A percentile compares a stretch with the other conserved stretches of the same genome.
Conservation (phyloP, 345 rosid species). For the Aquilaria yunnanensis region DNA sequence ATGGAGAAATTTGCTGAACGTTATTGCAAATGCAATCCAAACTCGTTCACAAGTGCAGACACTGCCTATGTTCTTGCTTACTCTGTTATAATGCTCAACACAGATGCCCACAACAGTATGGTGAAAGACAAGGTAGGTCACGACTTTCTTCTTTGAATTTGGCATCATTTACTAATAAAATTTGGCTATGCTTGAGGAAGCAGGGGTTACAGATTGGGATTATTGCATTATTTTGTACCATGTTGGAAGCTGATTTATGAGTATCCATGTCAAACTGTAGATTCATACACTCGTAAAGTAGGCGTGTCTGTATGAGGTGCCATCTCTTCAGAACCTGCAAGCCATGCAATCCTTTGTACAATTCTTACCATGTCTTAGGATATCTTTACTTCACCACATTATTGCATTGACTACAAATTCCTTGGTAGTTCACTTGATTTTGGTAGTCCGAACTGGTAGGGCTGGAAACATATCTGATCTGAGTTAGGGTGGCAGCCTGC, state of each 20-base stretch:
- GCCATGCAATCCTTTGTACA: no score
- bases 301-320: no score
- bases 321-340: no score
- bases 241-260: neutral
- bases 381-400: no score
- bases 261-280: neutral
- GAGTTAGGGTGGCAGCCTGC: no score
- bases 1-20: slow-evolving; percentile 99
- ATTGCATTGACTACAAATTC: no score
- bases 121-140: slow-evolving; percentile 74
- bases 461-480: no score
- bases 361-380: no score
- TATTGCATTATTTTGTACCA: neutral
- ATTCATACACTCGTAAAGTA: no score
- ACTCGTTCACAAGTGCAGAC: slow-evolving; percentile 89
- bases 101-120: slow-evolving; percentile 95
- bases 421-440: no score
- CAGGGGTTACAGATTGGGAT: no score
- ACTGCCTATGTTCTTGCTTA: slow-evolving; percentile 96
- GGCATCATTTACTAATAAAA: neutral
- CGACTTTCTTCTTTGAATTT: slow-evolving; percentile 28
- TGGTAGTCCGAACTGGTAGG: no score
- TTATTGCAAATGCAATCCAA: slow-evolving; percentile 88
- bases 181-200: neutral
- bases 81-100: slow-evolving; percentile 94